Evolutionary conservation across 208 protist species (phyloP).

Genomic region (Trypanosoma congolense): DNA sequence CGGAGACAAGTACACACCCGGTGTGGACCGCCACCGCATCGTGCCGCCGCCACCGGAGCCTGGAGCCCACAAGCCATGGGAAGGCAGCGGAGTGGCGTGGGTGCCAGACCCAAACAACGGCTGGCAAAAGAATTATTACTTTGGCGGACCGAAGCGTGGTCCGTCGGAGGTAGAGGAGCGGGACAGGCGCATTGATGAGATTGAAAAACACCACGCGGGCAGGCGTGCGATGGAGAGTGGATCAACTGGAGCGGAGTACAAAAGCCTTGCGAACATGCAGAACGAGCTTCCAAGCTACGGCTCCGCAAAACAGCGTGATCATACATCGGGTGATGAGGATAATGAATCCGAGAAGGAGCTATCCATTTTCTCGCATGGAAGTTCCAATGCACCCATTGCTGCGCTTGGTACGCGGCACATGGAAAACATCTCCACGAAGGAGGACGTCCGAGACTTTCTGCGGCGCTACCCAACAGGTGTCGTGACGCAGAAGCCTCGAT

Average conservation of each 20-base stretch:
- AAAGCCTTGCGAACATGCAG: background rate
- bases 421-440: constrained; percentile 38
- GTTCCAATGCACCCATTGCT: constrained; percentile 61
- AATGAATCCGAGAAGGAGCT: constrained; percentile 15
- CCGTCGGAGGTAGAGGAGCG: background rate
- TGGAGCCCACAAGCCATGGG: constrained; percentile 41
- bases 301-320: background rate
- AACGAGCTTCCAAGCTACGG: background rate
- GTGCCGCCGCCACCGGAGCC: constrained; percentile 44
- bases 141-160: background rate
- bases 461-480: constrained; percentile 32
- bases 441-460: constrained; percentile 49
- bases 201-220: constrained; percentile 2
- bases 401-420: constrained; percentile 66
- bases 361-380: constrained; percentile 78
- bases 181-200: constrained; percentile 8
- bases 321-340: constrained; percentile 4
- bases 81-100: constrained; percentile 34
- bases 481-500: constrained; percentile 21
- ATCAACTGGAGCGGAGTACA: background rate
- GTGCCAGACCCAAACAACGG: constrained; percentile 16
- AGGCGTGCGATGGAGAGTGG: background rate
- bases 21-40: constrained; percentile 79
- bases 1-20: constrained; percentile 49
- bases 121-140: constrained; percentile 32